Base-by-base conservation (phyloP, 2,329 filamentous ascomycete species). In the Cryoendolithus antarcticus region DNA sequence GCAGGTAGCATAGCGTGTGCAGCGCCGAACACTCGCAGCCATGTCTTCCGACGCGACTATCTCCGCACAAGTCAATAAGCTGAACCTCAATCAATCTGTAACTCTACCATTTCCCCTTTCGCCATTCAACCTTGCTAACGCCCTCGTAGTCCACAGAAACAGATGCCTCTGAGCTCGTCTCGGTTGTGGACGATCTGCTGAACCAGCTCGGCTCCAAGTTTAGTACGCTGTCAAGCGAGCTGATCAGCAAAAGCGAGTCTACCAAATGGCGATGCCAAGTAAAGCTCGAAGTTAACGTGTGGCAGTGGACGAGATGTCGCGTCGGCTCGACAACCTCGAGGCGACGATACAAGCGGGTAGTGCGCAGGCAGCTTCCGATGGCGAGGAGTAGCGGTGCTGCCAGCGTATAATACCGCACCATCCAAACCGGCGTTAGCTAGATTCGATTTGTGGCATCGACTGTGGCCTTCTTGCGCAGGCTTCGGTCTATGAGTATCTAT, bases 271-370 rank as follows among this genome's bases (percentile, higher is more conserved):
- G 9, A 12, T 34, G 15, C 12, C 13, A 13, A 28, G 13, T 30
- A 30, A 19, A 19, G 15, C 32, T 30, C 9, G 5, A 19, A 19
- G 15, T 19, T 19, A 19, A 19, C 15, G 15, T 19, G 15, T 19
- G 15, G 15, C 15, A 94, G 86, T 95, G 82, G 88, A 94, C 56
- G 86, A 94, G 47, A 94, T 95, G 86, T 82, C 84, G 9, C 72
- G 81, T 44, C 76, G 88, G 19, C 65, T 95, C 13, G 88, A 95
- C 57, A 85, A 79, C 42, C 71, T 95, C 8, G 88, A 93, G 59
- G 70, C 80, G 15, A 78, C 80, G 9, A 68, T 93, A 33, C 70
- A 75, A 51, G 70, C 73, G 30, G 71, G 67, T 43, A 75, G 50
- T 47, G 63, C 15, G 42, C 45, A 46, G 34, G 42, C 39, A 6